Base-by-base conservation (phyloP, 225 moss, liverwort and hornwort genomes). In the Marchantia polymorpha region DNA sequence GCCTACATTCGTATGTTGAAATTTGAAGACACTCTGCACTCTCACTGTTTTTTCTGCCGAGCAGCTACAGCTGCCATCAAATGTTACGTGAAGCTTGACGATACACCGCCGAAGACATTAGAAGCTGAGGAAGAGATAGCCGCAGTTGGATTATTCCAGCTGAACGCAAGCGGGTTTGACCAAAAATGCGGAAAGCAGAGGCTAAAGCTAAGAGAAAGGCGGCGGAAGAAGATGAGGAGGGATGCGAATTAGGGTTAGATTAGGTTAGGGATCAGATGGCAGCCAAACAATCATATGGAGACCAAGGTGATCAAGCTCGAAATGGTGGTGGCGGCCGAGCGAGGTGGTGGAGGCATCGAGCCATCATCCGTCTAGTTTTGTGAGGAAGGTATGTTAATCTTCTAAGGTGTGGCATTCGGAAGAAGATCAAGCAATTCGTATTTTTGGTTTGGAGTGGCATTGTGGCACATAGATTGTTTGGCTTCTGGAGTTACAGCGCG, bases 1-100 rank as follows among this genome's bases (percentile, higher is more conserved):
- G 99, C 99, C 23, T 99, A 99, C 75, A 91, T 99, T 77, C 89
- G 99, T 68, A 99, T 99, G 99, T 86, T 99, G 84, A 92, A 92
- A 56, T 99, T 99, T 80, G 95, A 99, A 84, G 99, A 99, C 68
- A 87, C 89, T 79, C 87, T 99, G 27, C 99, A 99, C 83, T 93
- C 99, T 63, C 92, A 99, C 49, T 92, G 92, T 67, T 95, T 99
- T 81, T 99, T 99, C 82, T 86, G 89, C 54, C 88, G 90, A 81
- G 99, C 99, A 79, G 99, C 99, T 77, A 92, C 91, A 47, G 87
- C 93, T 51, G 89, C 95, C 49, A 95, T 99, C 75, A 92, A 91
- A 87, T 99, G 95, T 75, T 95, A 99, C 70, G 83, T 99, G 82
- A 83, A 85, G 79, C 85, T 95, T 48, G 81, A 95, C 84, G 99